These are phyloP conservation scores for Begonia fuchsioides DNA, from an alignment of 306 rosid genomes.

Conservation along the genomic window DNA sequence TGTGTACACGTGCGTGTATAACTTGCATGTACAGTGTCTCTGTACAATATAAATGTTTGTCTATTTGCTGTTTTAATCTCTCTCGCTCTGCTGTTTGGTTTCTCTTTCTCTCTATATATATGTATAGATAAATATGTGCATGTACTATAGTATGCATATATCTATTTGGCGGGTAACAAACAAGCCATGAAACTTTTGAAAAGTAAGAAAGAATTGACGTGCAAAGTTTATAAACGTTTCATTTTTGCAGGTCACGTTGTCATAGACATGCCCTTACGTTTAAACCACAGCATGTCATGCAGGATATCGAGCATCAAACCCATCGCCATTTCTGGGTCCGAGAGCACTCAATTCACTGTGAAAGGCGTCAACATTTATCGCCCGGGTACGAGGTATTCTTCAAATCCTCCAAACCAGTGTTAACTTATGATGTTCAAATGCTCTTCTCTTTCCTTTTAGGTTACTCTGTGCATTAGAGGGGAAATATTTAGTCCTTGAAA, in stretches of 20 bases:
- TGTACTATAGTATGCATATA: too few relatives aligned
- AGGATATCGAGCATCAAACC: conserved; percentile 60
- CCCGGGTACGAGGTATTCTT: conserved; percentile 43
- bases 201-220: too few relatives aligned
- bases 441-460: conserved; percentile 28
- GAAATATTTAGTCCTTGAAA: conserved; percentile 48
- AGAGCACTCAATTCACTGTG: conserved; percentile 44
- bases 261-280: conserved; percentile 47
- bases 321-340: conserved; percentile 54
- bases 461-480: conserved; percentile 82
- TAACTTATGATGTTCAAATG: background rate
- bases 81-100: too few relatives aligned
- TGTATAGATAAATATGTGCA: too few relatives aligned
- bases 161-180: too few relatives aligned
- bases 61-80: too few relatives aligned
- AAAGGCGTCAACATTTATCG: conserved; percentile 55
- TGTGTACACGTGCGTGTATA: too few relatives aligned
- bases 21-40: too few relatives aligned
- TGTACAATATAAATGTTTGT: too few relatives aligned
- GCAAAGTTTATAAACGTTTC: too few relatives aligned
- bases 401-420: background rate
- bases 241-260: conserved; percentile 52
- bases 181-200: too few relatives aligned
- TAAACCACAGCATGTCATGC: conserved; percentile 31
- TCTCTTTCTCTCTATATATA: too few relatives aligned